phyloP scores from a whole-genome alignment of 768 basidiomycete species.

The Paxillus rubicundulus region DNA sequence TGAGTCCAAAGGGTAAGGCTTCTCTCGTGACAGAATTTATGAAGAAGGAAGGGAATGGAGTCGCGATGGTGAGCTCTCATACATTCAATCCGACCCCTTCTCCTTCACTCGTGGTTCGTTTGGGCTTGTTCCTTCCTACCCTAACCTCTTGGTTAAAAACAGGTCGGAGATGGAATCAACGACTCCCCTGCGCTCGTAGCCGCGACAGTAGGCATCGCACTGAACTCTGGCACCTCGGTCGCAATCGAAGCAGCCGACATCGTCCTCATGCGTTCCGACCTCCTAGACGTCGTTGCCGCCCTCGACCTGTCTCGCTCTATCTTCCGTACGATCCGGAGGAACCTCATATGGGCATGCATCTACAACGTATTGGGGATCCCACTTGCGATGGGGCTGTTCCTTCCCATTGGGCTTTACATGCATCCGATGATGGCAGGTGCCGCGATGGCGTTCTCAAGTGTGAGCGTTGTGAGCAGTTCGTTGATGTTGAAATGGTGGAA shows the following conservation, averaged over 20 bases:
- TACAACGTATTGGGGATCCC: constrained; percentile 95
- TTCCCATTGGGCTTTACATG: constrained; percentile 88
- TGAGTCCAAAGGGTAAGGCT: constrained; percentile 96
- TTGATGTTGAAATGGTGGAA: constrained; percentile 84
- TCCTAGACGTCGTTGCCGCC: constrained; percentile 96
- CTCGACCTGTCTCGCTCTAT: constrained; percentile 87
- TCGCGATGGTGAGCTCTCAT: constrained; percentile 76
- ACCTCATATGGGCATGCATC: constrained; percentile 94
- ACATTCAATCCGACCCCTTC: not conserved
- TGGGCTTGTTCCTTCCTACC: not conserved
- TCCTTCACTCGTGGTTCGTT: not conserved
- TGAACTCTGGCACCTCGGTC: constrained; percentile 94
- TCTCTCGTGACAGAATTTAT: constrained; percentile 79
- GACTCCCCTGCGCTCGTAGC: constrained; percentile 97
- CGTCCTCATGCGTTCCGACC: constrained; percentile 95
- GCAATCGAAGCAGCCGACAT: constrained; percentile 98
- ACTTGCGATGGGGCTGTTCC: constrained; percentile 94
- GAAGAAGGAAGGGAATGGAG: constrained; percentile 63
- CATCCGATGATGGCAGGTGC: constrained; percentile 99
- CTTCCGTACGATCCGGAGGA: constrained; percentile 86
- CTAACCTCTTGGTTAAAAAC: not conserved
- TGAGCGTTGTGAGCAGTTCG: constrained; percentile 91
- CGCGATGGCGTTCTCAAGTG: constrained; percentile 97
- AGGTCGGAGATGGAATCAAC: constrained; percentile 99
- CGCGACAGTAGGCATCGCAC: constrained; percentile 93